Percentiles rank a stretch among this genome's conserved stretches.
Evolutionary conservation across 345 rosid genomes (phyloP).

Genomic region (Bruguiera parviflora): DNA sequence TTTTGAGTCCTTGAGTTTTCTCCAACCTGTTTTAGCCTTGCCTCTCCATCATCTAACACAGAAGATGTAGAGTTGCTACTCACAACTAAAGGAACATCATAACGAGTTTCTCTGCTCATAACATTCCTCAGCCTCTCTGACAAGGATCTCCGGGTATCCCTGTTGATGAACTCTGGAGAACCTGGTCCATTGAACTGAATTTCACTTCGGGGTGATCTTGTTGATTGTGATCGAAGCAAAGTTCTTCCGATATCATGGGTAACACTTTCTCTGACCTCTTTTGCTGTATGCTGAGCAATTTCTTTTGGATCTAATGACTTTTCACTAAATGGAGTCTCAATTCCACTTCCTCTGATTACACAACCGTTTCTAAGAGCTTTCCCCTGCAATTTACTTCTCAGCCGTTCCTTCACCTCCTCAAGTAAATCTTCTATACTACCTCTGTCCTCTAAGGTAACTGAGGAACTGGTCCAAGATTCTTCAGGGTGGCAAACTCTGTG

Average conservation of each 20-base stretch:
- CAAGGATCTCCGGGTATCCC: constrained; percentile 54
- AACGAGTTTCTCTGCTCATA: constrained; percentile 40
- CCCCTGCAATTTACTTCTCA: constrained; percentile 70
- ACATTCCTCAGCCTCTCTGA: constrained; percentile 69
- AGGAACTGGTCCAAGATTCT: constrained; percentile 57
- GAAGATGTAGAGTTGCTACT: constrained; percentile 39
- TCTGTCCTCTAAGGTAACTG: constrained; percentile 53
- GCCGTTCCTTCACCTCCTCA: constrained; percentile 77
- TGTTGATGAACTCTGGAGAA: constrained; percentile 69
- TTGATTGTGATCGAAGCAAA: constrained; percentile 61
- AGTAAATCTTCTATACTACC: constrained; percentile 83
- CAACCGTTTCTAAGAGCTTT: constrained; percentile 47
- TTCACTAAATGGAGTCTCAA: constrained; percentile 66
- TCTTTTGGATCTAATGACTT: constrained; percentile 51
- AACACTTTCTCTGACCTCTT: constrained; percentile 47
- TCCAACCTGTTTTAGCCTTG: constrained; percentile 23
- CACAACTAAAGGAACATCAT: constrained; percentile 27
- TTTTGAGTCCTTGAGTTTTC: constrained; percentile 24
- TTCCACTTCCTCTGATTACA: constrained; percentile 68
- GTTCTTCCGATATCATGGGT: constrained; percentile 37
- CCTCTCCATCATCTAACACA: constrained; percentile 31
- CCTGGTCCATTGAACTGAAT: constrained; percentile 45
- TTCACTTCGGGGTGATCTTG: constrained; percentile 56
- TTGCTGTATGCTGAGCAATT: constrained; percentile 42
- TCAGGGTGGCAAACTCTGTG: constrained; percentile 56